Evolutionary conservation across 352 stramenopile genomes (phyloP), one percentile per base, ranked within the genome.

Genomic region (Phytophthora tentaculata): DNA sequence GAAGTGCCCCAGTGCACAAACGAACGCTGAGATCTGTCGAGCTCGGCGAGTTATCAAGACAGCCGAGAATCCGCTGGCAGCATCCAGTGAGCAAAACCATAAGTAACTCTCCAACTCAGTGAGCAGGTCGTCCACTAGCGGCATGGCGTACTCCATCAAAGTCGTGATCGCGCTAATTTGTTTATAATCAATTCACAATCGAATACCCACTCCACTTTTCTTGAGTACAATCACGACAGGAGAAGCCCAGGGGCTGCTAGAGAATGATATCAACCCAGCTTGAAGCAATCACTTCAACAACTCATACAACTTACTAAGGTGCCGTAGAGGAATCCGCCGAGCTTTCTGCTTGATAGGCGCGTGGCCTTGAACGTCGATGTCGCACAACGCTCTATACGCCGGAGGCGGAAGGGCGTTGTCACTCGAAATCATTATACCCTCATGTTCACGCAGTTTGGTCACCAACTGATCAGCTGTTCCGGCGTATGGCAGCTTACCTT

Each of bases 11-110:
- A 45, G 17, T 2, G 39, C 39, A 14, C 39, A 45, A 2, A 45
- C 39, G 13, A n/a, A 45, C 0, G 39, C 39, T 19, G 2, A 45
- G 17, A 45, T 45, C 17, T 45, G 13, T 4, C 39, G 39, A 22
- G 39, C 39, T n/a, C 39, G 53, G 4, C 14, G 39, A 41, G 53
- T 50, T 37, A 60, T 60, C 53, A 54, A 32, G 10, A 59, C 22
- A 2, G 35, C 52, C 52, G 20, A 59, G 20, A 58, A 58, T 32
- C 29, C 51, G 6, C 29, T 35, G 0, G 51, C 51, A 3, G 52
- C 16, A 24, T 59, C 52, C 0, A 59, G 32, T 0, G 35, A 50
- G 9, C 52, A 49, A 13, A 59, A 49, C 52, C 20, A 50, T 2
- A 59, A n/a, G 13, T 59, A 49, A 6, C 4, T 23, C 2, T 48